Evolutionary conservation across 1,139 yeast species (phyloP).

Genomic region (Suhomyces atakaporum): DNA sequence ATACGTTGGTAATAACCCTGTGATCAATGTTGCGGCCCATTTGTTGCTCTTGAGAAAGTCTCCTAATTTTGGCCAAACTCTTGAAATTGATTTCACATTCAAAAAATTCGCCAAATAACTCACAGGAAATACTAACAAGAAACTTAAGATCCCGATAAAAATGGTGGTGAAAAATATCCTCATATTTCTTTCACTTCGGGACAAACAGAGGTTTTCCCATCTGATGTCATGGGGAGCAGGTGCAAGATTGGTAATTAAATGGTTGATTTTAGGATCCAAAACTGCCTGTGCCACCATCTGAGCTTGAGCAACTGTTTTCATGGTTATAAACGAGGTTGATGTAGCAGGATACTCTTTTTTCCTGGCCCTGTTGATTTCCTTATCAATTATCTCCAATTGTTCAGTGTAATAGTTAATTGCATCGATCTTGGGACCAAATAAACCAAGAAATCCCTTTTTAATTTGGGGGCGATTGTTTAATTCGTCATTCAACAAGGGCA

Average conservation of each 20-base stretch:
- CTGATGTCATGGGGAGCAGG: conserved; percentile 87
- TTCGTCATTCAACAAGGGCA: conserved; percentile 34
- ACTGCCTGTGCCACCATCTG: conserved; percentile 91
- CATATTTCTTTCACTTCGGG: conserved; percentile 55
- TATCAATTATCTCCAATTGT: conserved; percentile 57
- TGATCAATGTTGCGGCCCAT: conserved; percentile 63
- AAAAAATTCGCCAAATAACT: conserved; percentile 71
- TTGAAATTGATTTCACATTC: conserved; percentile 66
- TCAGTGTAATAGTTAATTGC: conserved; percentile 63
- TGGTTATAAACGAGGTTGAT: conserved; percentile 72
- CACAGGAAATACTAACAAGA: conserved; percentile 73
- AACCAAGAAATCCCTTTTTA: conserved; percentile 52
- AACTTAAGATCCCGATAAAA: conserved; percentile 62
- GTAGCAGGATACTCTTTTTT: conserved; percentile 63
- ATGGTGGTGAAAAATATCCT: conserved; percentile 65
- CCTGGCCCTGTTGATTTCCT: conserved; percentile 57
- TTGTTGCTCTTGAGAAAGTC: conserved; percentile 57
- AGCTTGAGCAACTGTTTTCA: conserved; percentile 84
- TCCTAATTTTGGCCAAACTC: conserved; percentile 74
- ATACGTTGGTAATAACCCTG: conserved; percentile 79
- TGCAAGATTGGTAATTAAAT: conserved; percentile 71
- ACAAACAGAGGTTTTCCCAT: conserved; percentile 73
- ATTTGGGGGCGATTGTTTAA: conserved; percentile 50
- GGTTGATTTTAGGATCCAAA: conserved; percentile 74
- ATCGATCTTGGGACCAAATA: conserved; percentile 61